Base-by-base conservation (phyloP, 352 stramenopile species). In the Pythium brachiatum region DNA sequence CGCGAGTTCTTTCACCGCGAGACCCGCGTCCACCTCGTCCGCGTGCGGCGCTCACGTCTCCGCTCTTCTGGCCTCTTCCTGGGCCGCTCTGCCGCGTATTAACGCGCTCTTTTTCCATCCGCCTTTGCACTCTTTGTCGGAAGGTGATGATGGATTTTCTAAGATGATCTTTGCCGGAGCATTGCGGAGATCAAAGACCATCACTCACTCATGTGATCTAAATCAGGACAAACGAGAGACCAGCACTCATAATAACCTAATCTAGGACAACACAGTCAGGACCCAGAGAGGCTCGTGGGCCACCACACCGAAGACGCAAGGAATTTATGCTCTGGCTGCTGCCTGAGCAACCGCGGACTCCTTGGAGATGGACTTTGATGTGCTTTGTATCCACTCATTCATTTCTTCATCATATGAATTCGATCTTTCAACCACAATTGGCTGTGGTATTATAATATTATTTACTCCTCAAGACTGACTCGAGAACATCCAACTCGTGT, bases 211-310 rank as follows among this genome's bases (percentile, higher is more conserved):
- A 26, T 1, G 13, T 21, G 2, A 3, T 0, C 21, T 43, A 27
- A 27, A 13, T 20, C 18, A 31, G 2, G n/a, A 29, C 23, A 27
- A 25, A 20, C 18, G 9, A 50, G 44, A 55, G 64, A 71, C 64
- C 64, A 39, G 53, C 64, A 71, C 64, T 71, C 64, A 71, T 57
- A 55, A 46, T 38, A 20, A 1, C 13, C 53, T 62, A 57, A 43
- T 55, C 21, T 41, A 59, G 59, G 39, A 47, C 29, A 47, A n/a
- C 1, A 13, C 36, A 44, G n/a, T 29, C 26, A 55, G 27, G 29
- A 57, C 41, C 18, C 18, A n/a, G 51, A 44, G 21, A 8, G 25
- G 7, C 12, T 13, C 15, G 5, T 34, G 29, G 18, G n/a, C n/a
- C 51, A 27, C 15, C 7, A 27, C 3, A 43, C 15, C 3, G 41